Percentiles rank a stretch among this genome's conserved stretches.
Conservation (phyloP, 805 yeast species). For the Metschnikowia picachoensis region DNA sequence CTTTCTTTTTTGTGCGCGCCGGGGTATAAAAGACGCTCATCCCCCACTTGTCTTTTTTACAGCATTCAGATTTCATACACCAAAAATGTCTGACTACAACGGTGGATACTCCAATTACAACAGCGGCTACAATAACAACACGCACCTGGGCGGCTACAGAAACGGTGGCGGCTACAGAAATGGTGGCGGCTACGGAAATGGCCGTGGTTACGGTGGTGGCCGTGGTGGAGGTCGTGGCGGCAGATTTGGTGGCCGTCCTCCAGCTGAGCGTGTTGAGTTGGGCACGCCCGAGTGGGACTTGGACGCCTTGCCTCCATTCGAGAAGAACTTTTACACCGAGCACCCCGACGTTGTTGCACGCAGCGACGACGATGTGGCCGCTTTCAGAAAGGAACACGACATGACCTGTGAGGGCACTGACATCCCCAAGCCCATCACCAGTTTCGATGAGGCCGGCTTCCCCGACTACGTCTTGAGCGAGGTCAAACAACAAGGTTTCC, state of each 20-base stretch:
- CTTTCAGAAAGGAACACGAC: conserved; percentile 77
- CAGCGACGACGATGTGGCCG: conserved; percentile 64
- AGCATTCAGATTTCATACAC: neutral
- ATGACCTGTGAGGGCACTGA: conserved; percentile 82
- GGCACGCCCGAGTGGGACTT: conserved; percentile 79
- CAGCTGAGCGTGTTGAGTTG: conserved; percentile 46
- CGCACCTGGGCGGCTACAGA: conserved; percentile 16
- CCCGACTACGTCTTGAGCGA: conserved; percentile 89
- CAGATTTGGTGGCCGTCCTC: conserved; percentile 25
- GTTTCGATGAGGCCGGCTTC: conserved; percentile 96
- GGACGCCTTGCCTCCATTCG: conserved; percentile 77
- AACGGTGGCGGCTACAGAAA: conserved; percentile 15
- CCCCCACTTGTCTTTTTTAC: neutral
- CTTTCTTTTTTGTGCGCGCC: neutral
- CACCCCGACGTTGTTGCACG: conserved; percentile 74
- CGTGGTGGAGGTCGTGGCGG: conserved; percentile 30
- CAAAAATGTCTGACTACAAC: conserved; percentile 19
- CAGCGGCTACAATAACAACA: conserved; percentile 26
- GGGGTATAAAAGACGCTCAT: neutral
- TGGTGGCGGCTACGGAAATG: conserved; percentile 24
- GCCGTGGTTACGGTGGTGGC: conserved; percentile 32
- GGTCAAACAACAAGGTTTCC: conserved; percentile 90
- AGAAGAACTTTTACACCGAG: conserved; percentile 92
- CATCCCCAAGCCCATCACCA: conserved; percentile 90
- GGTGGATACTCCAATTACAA: conserved; percentile 28